A percentile compares a stretch with the other conserved stretches of the same genome.
Evolutionary conservation across 495 filamentous ascomycete species (phyloP).

Genomic region (Aspergillus cavernicola): DNA sequence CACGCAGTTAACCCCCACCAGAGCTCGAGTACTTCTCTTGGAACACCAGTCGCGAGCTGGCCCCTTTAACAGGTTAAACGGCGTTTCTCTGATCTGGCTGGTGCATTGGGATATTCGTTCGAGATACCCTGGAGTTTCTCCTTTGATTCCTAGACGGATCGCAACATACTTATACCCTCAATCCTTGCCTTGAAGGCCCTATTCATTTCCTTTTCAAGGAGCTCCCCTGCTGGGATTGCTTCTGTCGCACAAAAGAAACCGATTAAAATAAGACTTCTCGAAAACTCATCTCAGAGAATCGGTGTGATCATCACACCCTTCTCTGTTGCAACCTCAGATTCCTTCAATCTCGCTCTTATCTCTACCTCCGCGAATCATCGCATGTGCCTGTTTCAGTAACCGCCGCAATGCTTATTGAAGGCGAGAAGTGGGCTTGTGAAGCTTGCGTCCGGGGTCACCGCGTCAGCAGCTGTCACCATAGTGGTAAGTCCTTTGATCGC

Average conservation of each 20-base stretch:
- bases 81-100: slow-evolving; percentile 37
- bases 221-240: slow-evolving; percentile 22
- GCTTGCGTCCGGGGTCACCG: slow-evolving; percentile 91
- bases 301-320: slow-evolving; percentile 5
- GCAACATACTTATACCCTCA: slow-evolving; percentile 26
- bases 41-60: slow-evolving; percentile 21
- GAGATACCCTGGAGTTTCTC: slow-evolving; percentile 42
- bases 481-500: slow-evolving; percentile 56
- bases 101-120: slow-evolving; percentile 36
- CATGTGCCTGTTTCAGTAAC: slow-evolving; percentile 44
- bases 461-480: slow-evolving; percentile 90
- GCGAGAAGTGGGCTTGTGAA: slow-evolving; percentile 90
- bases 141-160: slow-evolving; percentile 31
- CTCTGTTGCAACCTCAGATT: slow-evolving; percentile 19
- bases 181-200: slow-evolving; percentile 44
- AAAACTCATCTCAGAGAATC: slow-evolving; percentile 6
- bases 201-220: slow-evolving; percentile 27
- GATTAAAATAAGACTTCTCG: slow-evolving; percentile 6
- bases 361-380: slow-evolving; percentile 41
- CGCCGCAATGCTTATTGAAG: slow-evolving; percentile 73
- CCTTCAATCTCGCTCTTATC: slow-evolving; percentile 15
- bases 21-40: neutral
- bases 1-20: slow-evolving; percentile 9
- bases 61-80: slow-evolving; percentile 29
- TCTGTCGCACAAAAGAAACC: slow-evolving; percentile 12